Conservation (phyloP, 805 yeast genomes). For the Candida tallmaniae region DNA sequence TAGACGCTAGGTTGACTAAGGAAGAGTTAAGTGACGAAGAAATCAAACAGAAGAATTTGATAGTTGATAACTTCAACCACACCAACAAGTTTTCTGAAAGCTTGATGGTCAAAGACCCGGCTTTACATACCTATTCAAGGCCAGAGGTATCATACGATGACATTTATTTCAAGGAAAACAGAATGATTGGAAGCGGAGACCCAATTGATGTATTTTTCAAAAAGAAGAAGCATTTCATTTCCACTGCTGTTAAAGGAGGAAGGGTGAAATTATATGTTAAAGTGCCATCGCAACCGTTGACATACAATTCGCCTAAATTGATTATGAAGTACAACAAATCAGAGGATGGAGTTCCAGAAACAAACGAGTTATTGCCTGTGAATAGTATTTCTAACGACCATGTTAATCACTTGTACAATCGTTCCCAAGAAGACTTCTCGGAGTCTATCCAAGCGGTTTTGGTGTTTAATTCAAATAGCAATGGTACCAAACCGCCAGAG, state of each 20-base stretch:
- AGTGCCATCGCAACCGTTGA: constrained; percentile 31
- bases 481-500: constrained; percentile 26
- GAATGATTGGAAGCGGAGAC: constrained; percentile 25
- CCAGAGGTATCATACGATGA: constrained; percentile 3
- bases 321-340: constrained; percentile 31
- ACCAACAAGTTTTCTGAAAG: constrained; percentile 5
- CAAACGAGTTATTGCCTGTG: constrained; percentile 14
- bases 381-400: constrained; percentile 15
- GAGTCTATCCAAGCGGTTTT: constrained; percentile 23
- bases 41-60: constrained; percentile 30
- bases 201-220: constrained; percentile 25
- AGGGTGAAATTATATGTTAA: constrained; percentile 26
- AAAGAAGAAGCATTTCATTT: constrained; percentile 33
- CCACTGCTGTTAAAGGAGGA: constrained; percentile 31
- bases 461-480: constrained; percentile 22
- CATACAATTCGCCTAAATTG: constrained; percentile 34
- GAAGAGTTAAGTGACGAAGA: constrained; percentile 24
- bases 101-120: constrained; percentile 8
- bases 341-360: constrained; percentile 4
- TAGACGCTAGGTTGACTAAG: constrained; percentile 25
- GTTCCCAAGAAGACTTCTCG: constrained; percentile 19
- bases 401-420: constrained; percentile 28
- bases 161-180: constrained; percentile 12
- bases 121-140: constrained; percentile 1
- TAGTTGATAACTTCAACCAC: constrained; percentile 8